Base-by-base conservation (phyloP, 1,139 yeast genomes). In the Arxiozyma bovina region DNA sequence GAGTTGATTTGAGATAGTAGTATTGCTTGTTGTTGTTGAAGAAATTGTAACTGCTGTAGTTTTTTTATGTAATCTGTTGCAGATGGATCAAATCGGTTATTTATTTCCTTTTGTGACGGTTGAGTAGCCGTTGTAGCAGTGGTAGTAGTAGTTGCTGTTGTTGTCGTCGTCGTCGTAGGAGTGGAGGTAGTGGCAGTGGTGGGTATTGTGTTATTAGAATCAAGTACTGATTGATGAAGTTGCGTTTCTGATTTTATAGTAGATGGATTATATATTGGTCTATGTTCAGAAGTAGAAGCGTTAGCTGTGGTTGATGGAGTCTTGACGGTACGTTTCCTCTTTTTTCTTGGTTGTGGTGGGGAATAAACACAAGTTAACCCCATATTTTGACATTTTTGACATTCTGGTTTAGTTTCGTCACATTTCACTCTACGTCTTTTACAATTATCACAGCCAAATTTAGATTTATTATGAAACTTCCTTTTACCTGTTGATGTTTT, bases 381-480 rank as follows among this genome's bases (percentile, higher is more conserved):
- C 81, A 91, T 79, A 61, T 87, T 83, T 55, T 76, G 72, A 70
- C 98, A 91, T 70, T 89, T 89, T 40, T 75, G 75, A 70, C 98
- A 91, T 18, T 74, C 67, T 0, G 98, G 98, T 61, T 82, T 85
- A 0, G 76, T 74, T 69, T 91, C 98, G 69, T 91, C 97, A 74
- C 98, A 91, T 67, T 91, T 91, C 51, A 91, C 96, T 53, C 97
- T 74, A 63, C 97, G 79, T 61, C 81, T 78, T 66, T 91, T 91
- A 70, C 98, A 91, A 1, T 95, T 87, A 47, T 83, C 79, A 70
- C 98, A 91, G 0, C 98, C 98, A 54, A 80, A 80, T 57, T 96
- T 77, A 43, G 96, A 87, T 70, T 91, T 91, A 59, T 84, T 87
- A 66, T 91, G 98, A 69, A 82, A 86, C 67, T 83, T 84, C 54